These are phyloP conservation scores for Hypoxylon crocopeplum DNA, from an alignment of 495 filamentous ascomycete genomes.

Conservation along the genomic window DNA sequence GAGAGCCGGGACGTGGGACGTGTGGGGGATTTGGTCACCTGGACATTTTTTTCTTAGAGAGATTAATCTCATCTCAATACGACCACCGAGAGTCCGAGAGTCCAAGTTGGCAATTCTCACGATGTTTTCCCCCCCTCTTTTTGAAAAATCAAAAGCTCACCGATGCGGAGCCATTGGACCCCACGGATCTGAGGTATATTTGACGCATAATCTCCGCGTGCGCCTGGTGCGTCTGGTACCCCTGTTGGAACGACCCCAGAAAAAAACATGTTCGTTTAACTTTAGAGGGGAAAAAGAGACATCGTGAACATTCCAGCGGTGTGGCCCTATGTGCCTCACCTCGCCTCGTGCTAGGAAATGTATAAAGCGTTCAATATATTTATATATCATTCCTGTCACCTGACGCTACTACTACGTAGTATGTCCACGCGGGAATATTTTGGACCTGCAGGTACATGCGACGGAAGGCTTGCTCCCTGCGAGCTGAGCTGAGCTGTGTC, in stretches of 20 bases:
- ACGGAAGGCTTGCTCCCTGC: background rate
- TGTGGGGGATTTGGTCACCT: conserved; percentile 37
- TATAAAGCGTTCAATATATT: too few relatives aligned
- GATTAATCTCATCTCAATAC: conserved; percentile 32
- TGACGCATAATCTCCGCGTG: conserved; percentile 33
- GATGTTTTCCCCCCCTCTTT: conserved; percentile 8
- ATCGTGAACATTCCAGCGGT: conserved; percentile 29
- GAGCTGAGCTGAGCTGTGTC: background rate
- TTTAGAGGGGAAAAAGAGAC: background rate
- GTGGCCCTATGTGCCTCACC: conserved; percentile 6
- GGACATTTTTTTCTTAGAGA: conserved; percentile 18
- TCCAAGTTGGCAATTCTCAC: conserved; percentile 16
- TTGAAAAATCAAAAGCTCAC: conserved; percentile 9
- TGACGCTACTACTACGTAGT: too few relatives aligned
- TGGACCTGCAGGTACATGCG: conserved; percentile 14
- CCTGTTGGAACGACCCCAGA: conserved; percentile 13
- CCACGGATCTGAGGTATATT: conserved; percentile 35
- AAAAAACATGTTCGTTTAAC: conserved; percentile 5
- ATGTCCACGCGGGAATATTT: too few relatives aligned
- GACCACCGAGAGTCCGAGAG: conserved; percentile 28
- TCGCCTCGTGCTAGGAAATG: too few relatives aligned
- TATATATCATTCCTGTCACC: conserved; percentile 5
- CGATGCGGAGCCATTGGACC: conserved; percentile 25
- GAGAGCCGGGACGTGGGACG: conserved; percentile 22
- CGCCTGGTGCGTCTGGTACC: conserved; percentile 10